These are phyloP conservation scores for Alisma plantagoaquatica DNA, from an alignment of 106 monocot species.

Conservation along the genomic window DNA sequence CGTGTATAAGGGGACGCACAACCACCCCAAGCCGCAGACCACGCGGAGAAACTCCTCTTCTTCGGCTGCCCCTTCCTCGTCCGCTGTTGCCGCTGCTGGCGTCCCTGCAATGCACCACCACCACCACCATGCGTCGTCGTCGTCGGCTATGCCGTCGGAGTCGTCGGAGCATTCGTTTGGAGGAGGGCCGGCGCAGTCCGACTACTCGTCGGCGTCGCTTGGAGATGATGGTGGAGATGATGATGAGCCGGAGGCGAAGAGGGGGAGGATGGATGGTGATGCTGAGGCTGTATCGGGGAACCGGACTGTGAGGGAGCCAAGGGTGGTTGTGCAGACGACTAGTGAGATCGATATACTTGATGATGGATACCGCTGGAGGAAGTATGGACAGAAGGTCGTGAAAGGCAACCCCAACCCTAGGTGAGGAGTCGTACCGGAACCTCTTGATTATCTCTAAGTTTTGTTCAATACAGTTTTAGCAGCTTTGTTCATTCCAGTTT, in stretches of 20 bases:
- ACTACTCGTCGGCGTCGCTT: constrained; percentile 51
- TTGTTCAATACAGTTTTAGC: background rate
- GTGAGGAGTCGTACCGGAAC: background rate
- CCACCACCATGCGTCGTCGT: no score
- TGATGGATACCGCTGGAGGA: constrained; percentile 97
- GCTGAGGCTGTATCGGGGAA: constrained; percentile 11
- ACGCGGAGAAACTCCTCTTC: constrained; percentile 36
- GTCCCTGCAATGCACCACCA: no score
- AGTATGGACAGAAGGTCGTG: constrained; percentile 95
- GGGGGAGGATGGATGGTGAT: constrained; percentile 37
- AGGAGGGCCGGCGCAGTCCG: no score
- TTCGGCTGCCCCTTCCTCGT: constrained; percentile 9
- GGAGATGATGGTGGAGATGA: constrained; percentile 47
- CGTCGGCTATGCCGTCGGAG: constrained; percentile 28
- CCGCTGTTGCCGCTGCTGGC: background rate
- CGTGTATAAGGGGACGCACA: constrained; percentile 19
- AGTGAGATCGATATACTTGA: constrained; percentile 90
- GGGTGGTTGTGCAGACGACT: constrained; percentile 83
- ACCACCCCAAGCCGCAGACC: constrained; percentile 40
- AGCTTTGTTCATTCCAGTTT: background rate
- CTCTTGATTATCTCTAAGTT: background rate
- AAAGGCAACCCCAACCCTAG: constrained; percentile 22
- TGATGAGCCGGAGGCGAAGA: constrained; percentile 43
- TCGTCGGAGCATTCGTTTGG: no score
- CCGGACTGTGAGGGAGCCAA: constrained; percentile 15